Conservation (phyloP, 164 flowering plant species). For the Magnolia sinica region DNA sequence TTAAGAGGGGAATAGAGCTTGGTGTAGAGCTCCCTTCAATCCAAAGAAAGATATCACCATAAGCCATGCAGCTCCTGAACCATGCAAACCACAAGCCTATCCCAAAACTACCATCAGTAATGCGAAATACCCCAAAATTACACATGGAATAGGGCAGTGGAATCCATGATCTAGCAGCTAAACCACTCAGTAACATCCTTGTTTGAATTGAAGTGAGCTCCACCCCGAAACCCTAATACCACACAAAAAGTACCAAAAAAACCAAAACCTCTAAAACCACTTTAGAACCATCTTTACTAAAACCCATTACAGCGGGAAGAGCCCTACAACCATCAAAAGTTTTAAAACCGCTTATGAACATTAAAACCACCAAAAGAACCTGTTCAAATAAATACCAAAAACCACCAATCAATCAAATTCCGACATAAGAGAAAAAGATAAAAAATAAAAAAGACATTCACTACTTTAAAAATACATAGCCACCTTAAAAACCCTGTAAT, state of each 20-base stretch:
- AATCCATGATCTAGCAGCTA: slow-evolving; percentile 33
- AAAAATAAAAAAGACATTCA: background rate
- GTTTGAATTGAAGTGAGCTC: slow-evolving; percentile 23
- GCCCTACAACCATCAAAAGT: background rate
- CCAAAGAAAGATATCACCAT: slow-evolving; percentile 30
- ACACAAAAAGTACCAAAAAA: background rate
- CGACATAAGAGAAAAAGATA: background rate
- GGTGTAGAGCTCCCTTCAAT: slow-evolving; percentile 45
- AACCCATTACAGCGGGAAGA: background rate
- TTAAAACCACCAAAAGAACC: background rate
- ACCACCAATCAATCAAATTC: background rate
- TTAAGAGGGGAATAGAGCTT: background rate
- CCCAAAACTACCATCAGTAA: background rate
- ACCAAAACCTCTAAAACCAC: background rate
- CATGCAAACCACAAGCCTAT: slow-evolving; percentile 39
- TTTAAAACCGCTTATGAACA: background rate
- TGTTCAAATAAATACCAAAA: background rate
- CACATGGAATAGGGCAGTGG: slow-evolving; percentile 23
- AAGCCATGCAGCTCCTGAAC: slow-evolving; percentile 30
- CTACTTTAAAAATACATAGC: background rate
- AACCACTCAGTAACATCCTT: slow-evolving; percentile 12
- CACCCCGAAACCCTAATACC: slow-evolving; percentile 15
- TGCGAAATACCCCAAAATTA: background rate
- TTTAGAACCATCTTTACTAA: background rate
- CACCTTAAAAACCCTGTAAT: background rate